Base-by-base conservation (phyloP, 345 rosid species). In the Ailanthus altissimus region DNA sequence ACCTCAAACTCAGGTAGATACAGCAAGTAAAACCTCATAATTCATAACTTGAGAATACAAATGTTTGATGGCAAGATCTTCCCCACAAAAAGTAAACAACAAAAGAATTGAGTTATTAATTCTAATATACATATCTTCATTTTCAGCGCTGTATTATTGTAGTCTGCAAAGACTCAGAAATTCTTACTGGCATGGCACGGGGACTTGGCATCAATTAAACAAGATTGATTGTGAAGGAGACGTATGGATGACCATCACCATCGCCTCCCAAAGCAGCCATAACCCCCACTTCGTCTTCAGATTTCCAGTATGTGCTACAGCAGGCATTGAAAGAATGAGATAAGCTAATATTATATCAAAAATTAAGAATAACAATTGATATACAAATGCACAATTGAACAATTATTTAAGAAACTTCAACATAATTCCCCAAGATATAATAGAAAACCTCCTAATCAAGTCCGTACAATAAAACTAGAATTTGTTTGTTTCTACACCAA, bases 211-310 rank as follows among this genome's bases (percentile, higher is more conserved):
- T 74, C 59, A 28, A 78, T 93, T 84, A 95, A 42, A 81, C 86
- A 79, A 96, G 85, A 86, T 91, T 96, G 89, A 97, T 92, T 5
- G 99, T 92, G 94, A 94, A 91, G 75, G 95, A 94, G 74, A 94
- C 97, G 14, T 97, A 97, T 0, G 98, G 95, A 81, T 96, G 80
- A 16, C 90, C 43, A 70, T 92, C 99, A 0, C 86, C 82, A 23
- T 97, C 99, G 11, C 95, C 97, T 45, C 89, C 98, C 51, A 94
- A 81, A 71, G 92, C 97, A 36, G 86, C 91, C 88, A 94, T 86
- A 38, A 86, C 93, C 83, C 92, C 98, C 2, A 67, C 86, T 61
- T 97, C 99, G 51, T 97, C 98, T 79, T 90, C 99, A 25, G 92
- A 75, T 86, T 92, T 92, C 99, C 99, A 97, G 89, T 70, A 92